Evolutionary conservation across 2,329 filamentous ascomycete species (phyloP).

Genomic region (Ampelomyces quisqualis): DNA sequence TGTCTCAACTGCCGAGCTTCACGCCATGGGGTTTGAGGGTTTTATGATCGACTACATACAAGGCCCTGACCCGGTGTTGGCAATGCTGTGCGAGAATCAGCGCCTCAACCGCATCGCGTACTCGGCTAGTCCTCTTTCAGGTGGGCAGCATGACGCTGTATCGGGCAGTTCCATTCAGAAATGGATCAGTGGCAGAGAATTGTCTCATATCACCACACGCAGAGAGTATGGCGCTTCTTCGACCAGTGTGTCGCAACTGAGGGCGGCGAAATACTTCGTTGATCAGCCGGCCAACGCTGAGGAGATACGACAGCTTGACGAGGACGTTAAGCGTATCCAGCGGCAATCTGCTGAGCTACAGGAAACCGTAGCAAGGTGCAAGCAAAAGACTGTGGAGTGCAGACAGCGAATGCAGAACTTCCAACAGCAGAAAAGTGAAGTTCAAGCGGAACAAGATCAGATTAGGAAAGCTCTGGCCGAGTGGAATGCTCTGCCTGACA

Average conservation of each 20-base stretch:
- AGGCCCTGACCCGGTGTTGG: constrained; percentile 79
- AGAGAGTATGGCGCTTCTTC: constrained; percentile 80
- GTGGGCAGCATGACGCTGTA: constrained; percentile 69
- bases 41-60: constrained; percentile 77
- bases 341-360: constrained; percentile 43
- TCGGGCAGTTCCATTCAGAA: constrained; percentile 59
- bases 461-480: constrained; percentile 66
- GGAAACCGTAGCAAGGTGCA: constrained; percentile 26
- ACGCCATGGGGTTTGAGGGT: constrained; percentile 67
- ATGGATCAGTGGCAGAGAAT: constrained; percentile 68
- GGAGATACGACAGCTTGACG: constrained; percentile 62
- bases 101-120: constrained; percentile 69
- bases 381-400: too few species aligned
- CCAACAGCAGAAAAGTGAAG: constrained; percentile 23
- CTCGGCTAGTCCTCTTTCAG: constrained; percentile 61
- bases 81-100: constrained; percentile 79
- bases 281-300: constrained; percentile 71
- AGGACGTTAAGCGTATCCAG: constrained; percentile 49
- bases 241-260: constrained; percentile 64
- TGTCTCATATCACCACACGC: constrained; percentile 62
- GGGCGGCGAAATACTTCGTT: constrained; percentile 68
- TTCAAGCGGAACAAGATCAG: constrained; percentile 64
- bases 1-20: constrained; percentile 58
- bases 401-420: constrained; percentile 21
- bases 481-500: constrained; percentile 68